Percentiles rank a stretch among this genome's conserved stretches.
phyloP scores from a whole-genome alignment of 2,329 filamentous ascomycete genomes.

The Arthrobotrys musiformis region DNA sequence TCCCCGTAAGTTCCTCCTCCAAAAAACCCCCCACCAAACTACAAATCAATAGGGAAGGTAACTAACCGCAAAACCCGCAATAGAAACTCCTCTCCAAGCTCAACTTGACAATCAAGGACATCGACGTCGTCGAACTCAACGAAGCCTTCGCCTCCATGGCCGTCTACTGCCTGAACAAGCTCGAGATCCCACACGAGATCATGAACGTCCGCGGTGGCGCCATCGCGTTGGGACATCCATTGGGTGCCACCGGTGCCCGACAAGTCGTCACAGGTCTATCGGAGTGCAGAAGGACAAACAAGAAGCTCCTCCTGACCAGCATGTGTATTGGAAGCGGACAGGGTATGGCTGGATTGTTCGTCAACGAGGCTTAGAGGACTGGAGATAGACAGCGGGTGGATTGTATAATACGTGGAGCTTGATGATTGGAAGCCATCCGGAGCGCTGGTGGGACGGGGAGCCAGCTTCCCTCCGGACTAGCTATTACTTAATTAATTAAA shows the following conservation, averaged over 20 bases:
- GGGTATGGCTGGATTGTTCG: constrained; percentile 75
- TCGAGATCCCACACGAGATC: constrained; percentile 78
- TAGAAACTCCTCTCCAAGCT: constrained; percentile 82
- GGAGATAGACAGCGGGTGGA: not conserved
- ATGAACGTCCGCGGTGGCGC: constrained; percentile 84
- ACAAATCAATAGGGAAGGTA: constrained; percentile 66
- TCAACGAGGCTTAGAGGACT: constrained; percentile 66
- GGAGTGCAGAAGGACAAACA: constrained; percentile 83
- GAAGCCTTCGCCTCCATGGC: constrained; percentile 99
- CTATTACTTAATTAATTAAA: not conserved
- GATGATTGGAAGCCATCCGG: not conserved
- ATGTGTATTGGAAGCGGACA: constrained; percentile 83
- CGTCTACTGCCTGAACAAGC: constrained; percentile 83
- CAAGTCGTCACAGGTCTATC: constrained; percentile 91
- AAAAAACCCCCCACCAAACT: not conserved
- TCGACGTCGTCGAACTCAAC: constrained; percentile 93
- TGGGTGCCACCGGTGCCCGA: constrained; percentile 80
- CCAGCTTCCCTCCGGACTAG: not conserved
- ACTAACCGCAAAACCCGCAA: constrained; percentile 13
- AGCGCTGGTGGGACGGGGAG: not conserved
- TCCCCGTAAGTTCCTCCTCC: constrained; percentile 65
- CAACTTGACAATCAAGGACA: constrained; percentile 80
- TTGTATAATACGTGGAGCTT: not conserved
- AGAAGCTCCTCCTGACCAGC: constrained; percentile 89
- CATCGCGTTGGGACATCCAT: constrained; percentile 83